Evolutionary conservation across 768 basidiomycete species (phyloP), one percentile per base, ranked within the genome.

Genomic region (Boletellus ananas): DNA sequence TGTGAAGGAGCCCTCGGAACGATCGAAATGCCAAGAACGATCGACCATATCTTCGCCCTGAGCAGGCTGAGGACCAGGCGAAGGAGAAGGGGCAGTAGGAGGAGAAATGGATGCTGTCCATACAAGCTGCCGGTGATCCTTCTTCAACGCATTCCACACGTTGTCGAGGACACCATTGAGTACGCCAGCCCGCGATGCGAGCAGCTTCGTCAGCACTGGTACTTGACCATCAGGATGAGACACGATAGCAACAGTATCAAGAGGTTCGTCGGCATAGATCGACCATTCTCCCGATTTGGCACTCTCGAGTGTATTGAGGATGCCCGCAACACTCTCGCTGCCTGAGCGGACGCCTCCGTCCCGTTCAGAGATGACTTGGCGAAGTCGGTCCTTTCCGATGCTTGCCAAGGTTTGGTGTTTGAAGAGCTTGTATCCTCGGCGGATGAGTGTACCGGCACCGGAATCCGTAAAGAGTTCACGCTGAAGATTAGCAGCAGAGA

Each of bases 381-480:
- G 90, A 67, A 99, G 87, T 47, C 94, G 83, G 70, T 98, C 95
- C 18, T 93, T 85, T 21, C 94, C 95, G 43, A 97, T 81, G 37
- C 79, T 78, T 40, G 92, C 88, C 60, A 97, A 78, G 51, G 78
- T 81, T 50, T 74, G 71, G 58, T 96, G 87, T 71, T 89, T 94
- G 83, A 94, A 90, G 45, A 99, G 86, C 72, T 94, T 97, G 81
- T 98, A 96, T 13, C 96, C 96, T 33, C 96, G 85, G 52, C 96
- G 91, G 64, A 99, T 94, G 62, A 99, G 89, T 0, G 96, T 98
- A 17, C 96, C 96, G 9, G 96, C 96, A 43, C 96, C 96, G 44
- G 83, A 90, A 66, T 99, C 96, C 43, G 96, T 99, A 75, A 99
- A 99, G 40, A 98, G 85, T 71, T 99, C 96, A 70, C 94, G 94